Conservation (phyloP, 140 eudicot genomes). For the Flaveria floridana region DNA sequence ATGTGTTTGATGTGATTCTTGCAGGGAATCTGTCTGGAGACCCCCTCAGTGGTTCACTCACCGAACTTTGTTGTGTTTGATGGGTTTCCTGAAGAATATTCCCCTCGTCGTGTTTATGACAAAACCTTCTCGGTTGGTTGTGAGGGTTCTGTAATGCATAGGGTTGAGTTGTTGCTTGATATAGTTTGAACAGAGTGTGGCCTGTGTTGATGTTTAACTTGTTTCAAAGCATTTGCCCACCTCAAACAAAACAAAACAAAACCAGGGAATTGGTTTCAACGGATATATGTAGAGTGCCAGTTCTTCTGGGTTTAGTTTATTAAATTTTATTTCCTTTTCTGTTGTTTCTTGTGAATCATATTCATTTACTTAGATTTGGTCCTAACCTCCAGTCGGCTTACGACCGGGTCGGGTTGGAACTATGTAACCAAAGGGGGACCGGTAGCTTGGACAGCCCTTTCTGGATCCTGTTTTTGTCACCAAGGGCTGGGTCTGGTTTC, state of each 20-base stretch:
- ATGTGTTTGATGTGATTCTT: neutral
- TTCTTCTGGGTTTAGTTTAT: constrained; percentile 24
- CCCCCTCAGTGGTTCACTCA: constrained; percentile 30
- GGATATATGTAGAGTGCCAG: constrained; percentile 26
- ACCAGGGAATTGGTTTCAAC: constrained; percentile 28
- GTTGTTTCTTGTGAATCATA: neutral
- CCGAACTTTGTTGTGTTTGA: constrained; percentile 22
- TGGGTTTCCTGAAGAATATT: constrained; percentile 26
- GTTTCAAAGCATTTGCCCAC: constrained; percentile 28
- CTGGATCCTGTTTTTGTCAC: neutral
- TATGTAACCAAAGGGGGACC: neutral
- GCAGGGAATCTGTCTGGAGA: constrained; percentile 28
- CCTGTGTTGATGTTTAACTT: constrained; percentile 27
- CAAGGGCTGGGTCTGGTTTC: neutral
- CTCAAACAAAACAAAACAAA: constrained; percentile 22
- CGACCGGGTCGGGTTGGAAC: neutral
- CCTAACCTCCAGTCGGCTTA: neutral
- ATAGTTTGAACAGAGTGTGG: constrained; percentile 33
- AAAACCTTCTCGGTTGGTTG: constrained; percentile 12
- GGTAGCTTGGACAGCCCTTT: neutral
- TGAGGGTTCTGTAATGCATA: constrained; percentile 34
- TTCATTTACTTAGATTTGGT: neutral
- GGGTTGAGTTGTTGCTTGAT: constrained; percentile 32
- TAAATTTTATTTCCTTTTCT: constrained; percentile 1
- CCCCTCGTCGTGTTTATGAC: neutral